These are phyloP conservation scores for Globisporangium ultimum DNA, from an alignment of 352 stramenopile genomes.

Conservation along the genomic window DNA sequence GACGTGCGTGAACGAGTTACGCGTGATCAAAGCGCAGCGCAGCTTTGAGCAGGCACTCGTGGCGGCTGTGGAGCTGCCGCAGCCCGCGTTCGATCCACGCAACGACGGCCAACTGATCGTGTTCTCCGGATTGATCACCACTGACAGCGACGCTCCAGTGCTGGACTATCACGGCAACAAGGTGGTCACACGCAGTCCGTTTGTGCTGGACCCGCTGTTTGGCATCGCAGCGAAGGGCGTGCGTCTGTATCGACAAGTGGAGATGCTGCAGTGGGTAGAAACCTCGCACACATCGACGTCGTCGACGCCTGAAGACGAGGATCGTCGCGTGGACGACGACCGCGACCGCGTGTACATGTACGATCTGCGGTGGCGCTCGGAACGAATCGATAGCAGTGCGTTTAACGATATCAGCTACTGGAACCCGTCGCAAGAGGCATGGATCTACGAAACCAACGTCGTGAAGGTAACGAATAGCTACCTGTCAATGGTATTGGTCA, in stretches of 20 bases:
- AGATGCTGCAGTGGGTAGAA: constrained; percentile 85
- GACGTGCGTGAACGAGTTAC: constrained; percentile 51
- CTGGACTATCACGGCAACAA: constrained; percentile 16
- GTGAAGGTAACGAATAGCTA: not conserved
- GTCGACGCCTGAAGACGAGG: constrained; percentile 40
- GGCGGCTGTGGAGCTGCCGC: constrained; percentile 22
- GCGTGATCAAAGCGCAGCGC: constrained; percentile 39
- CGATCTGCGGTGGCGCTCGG: constrained; percentile 52
- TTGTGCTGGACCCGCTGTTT: constrained; percentile 60
- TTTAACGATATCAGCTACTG: constrained; percentile 65
- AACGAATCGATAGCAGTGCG: constrained; percentile 43
- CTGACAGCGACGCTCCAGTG: constrained; percentile 3
- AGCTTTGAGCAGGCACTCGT: constrained; percentile 50
- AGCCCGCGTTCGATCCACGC: constrained; percentile 15
- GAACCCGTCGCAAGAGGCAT: constrained; percentile 61
- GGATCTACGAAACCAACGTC: constrained; percentile 38
- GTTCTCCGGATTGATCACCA: constrained; percentile 56
- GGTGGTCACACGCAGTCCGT: constrained; percentile 27
- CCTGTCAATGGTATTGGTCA: too few relatives aligned
- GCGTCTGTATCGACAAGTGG: constrained; percentile 53
- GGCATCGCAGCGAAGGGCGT: constrained; percentile 66
- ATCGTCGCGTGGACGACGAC: constrained; percentile 40
- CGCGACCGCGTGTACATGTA: constrained; percentile 73
- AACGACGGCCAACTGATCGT: constrained; percentile 35
- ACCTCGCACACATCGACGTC: constrained; percentile 52